Percentiles rank a stretch among this genome's conserved stretches.
Conservation (phyloP, 192 early-diverging fungal genomes). For the Entomortierella beljakovae region DNA sequence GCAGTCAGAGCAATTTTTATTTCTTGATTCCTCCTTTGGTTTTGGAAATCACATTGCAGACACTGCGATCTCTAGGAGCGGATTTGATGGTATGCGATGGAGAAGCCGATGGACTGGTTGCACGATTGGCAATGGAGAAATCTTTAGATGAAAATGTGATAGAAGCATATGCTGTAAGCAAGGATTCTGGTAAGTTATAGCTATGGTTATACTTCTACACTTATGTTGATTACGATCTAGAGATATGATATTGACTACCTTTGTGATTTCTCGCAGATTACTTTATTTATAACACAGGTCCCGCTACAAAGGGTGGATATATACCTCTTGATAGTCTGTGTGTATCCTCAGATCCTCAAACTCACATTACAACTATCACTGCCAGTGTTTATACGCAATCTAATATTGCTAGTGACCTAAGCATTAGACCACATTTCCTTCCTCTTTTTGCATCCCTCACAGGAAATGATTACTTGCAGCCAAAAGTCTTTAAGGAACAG, state of each 20-base stretch:
- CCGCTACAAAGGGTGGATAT: slow-evolving; percentile 52
- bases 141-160: slow-evolving; percentile 24
- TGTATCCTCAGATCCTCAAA: slow-evolving; percentile 16
- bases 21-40: slow-evolving; percentile 63
- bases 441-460: slow-evolving; percentile 62
- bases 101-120: slow-evolving; percentile 62
- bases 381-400: slow-evolving; percentile 56
- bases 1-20: slow-evolving; percentile 34
- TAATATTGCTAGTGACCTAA: slow-evolving; percentile 45
- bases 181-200: slow-evolving; percentile 53
- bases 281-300: slow-evolving; percentile 56
- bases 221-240: background rate
- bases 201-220: background rate
- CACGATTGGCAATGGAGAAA: slow-evolving; percentile 47
- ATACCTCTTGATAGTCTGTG: slow-evolving; percentile 59
- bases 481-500: slow-evolving; percentile 46
- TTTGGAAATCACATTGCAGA: slow-evolving; percentile 56
- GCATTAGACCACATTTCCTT: slow-evolving; percentile 37
- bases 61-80: slow-evolving; percentile 50
- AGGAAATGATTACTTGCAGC: slow-evolving; percentile 62
- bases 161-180: slow-evolving; percentile 60
- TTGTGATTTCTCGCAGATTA: slow-evolving; percentile 39
- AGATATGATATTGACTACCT: background rate
- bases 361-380: slow-evolving; percentile 12
- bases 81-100: slow-evolving; percentile 52